Conservation (phyloP, 1,284 basidiomycete genomes). For the Fomitopsis palustris region DNA sequence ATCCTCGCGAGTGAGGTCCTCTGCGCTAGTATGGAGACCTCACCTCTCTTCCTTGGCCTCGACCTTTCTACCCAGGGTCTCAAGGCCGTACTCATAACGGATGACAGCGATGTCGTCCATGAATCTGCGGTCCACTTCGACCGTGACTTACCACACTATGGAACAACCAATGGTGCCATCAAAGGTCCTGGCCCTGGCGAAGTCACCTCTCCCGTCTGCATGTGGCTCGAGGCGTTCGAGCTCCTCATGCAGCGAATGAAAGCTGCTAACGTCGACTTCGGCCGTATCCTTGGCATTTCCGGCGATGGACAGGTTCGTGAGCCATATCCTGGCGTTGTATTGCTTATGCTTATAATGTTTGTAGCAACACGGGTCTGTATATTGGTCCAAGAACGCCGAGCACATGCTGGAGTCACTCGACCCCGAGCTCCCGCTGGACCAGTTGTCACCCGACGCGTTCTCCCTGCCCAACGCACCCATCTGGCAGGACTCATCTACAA, state of each 20-base stretch:
- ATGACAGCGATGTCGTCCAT: conserved; percentile 58
- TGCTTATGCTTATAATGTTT: neutral
- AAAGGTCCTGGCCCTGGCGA: conserved; percentile 64
- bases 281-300: conserved; percentile 60
- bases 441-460: conserved; percentile 64
- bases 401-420: conserved; percentile 53
- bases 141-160: conserved; percentile 70
- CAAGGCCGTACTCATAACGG: conserved; percentile 70
- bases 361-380: conserved; percentile 91
- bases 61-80: conserved; percentile 89
- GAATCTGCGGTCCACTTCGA: conserved; percentile 82
- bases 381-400: conserved; percentile 68
- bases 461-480: conserved; percentile 74
- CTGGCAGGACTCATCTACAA: conserved; percentile 92
- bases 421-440: conserved; percentile 47
- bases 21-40: conserved; percentile 9
- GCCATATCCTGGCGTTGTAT: neutral
- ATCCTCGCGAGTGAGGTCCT: conserved; percentile 11
- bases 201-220: conserved; percentile 76
- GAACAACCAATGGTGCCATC: conserved; percentile 72
- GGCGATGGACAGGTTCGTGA: conserved; percentile 68
- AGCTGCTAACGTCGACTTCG: conserved; percentile 53
- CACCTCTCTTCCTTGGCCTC: conserved; percentile 75
- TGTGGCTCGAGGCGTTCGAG: conserved; percentile 87
- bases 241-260: conserved; percentile 71